Evolutionary conservation across 2,329 filamentous ascomycete genomes (phyloP).

Genomic region (Fusarium sp.): DNA sequence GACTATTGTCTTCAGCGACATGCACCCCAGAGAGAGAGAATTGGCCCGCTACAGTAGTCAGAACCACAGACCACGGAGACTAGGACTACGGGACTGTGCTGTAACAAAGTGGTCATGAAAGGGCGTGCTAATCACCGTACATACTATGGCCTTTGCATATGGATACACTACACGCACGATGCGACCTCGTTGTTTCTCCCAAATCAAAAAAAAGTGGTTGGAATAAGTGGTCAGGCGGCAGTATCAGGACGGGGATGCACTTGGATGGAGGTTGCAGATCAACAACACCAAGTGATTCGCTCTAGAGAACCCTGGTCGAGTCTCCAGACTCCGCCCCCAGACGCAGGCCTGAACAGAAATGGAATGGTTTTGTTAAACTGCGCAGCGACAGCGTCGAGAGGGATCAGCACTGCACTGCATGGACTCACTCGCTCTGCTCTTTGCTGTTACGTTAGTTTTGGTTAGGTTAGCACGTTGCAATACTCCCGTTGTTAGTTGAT

Average conservation of each 20-base stretch:
- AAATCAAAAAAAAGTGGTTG: slow-evolving; percentile 38
- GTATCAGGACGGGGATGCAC: slow-evolving; percentile 33
- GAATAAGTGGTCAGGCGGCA: slow-evolving; percentile 45
- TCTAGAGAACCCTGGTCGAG: slow-evolving; percentile 3
- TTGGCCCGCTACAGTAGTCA: slow-evolving; percentile 11
- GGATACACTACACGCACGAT: slow-evolving; percentile 18
- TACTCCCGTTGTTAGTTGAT: slow-evolving; percentile 6
- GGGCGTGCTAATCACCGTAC: neutral
- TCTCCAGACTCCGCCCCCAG: slow-evolving; percentile 25
- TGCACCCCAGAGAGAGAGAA: slow-evolving; percentile 24
- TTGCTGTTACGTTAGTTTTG: neutral
- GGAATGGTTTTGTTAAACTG: slow-evolving; percentile 33
- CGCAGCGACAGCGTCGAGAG: slow-evolving; percentile 9
- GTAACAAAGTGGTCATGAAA: slow-evolving; percentile 22
- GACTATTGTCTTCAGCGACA: slow-evolving; percentile 9
- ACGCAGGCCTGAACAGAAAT: slow-evolving; percentile 37
- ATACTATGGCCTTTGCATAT: neutral
- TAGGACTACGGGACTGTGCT: neutral
- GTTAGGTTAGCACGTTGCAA: neutral
- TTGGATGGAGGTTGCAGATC: slow-evolving; percentile 38
- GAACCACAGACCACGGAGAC: slow-evolving; percentile 2
- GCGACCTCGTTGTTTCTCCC: slow-evolving; percentile 16
- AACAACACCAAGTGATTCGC: slow-evolving; percentile 38
- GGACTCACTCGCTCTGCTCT: neutral
- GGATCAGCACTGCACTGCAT: slow-evolving; percentile 37